A percentile compares a stretch with the other conserved stretches of the same genome.
phyloP scores from a whole-genome alignment of 1,139 yeast species.

The Scheffersomyces titani region DNA sequence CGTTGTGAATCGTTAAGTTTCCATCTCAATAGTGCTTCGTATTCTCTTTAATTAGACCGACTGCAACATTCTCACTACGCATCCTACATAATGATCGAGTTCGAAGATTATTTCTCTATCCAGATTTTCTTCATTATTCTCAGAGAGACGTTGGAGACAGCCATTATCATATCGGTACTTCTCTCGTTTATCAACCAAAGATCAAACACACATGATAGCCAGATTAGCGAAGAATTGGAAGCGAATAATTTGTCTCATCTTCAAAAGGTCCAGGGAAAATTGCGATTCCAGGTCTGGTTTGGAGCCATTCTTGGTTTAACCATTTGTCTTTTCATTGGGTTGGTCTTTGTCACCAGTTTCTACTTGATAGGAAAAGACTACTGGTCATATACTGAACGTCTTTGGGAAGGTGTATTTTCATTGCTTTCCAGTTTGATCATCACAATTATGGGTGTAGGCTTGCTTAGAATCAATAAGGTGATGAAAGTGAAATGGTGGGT shows the following conservation, averaged over 20 bases:
- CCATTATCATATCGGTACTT: constrained; percentile 80
- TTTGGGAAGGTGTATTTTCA: constrained; percentile 92
- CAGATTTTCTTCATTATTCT: constrained; percentile 87
- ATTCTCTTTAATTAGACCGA: neutral
- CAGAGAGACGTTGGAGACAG: constrained; percentile 86
- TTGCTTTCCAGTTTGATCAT: constrained; percentile 78
- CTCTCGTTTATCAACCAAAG: constrained; percentile 78
- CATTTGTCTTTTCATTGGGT: constrained; percentile 77
- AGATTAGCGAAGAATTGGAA: constrained; percentile 6
- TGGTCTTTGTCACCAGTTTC: constrained; percentile 72
- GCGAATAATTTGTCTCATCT: neutral
- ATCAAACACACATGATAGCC: constrained; percentile 3
- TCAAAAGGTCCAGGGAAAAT: constrained; percentile 20
- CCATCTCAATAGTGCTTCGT: neutral
- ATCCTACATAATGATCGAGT: constrained; percentile 13
- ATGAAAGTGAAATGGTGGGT: constrained; percentile 55
- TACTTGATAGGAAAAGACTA: constrained; percentile 77
- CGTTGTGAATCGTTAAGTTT: neutral
- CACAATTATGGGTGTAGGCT: constrained; percentile 86
- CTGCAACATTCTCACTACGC: neutral
- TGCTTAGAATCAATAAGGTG: constrained; percentile 68
- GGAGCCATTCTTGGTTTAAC: constrained; percentile 75
- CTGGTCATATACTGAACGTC: constrained; percentile 79
- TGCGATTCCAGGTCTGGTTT: constrained; percentile 76
- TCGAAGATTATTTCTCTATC: constrained; percentile 61